Conservation (phyloP, 192 early-diverging fungal genomes). For the Spizellomyces sp. region DNA sequence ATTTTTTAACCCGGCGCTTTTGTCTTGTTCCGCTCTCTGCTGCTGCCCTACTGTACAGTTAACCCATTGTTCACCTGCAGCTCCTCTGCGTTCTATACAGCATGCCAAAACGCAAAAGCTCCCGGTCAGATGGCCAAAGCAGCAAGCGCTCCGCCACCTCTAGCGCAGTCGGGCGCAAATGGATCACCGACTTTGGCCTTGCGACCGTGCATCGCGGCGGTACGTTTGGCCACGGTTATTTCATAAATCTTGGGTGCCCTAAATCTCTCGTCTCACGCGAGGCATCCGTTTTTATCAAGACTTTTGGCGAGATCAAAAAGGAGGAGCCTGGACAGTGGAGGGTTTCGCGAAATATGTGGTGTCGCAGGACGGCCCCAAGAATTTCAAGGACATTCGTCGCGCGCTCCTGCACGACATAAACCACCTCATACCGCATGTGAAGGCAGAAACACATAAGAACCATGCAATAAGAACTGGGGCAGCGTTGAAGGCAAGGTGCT, state of each 20-base stretch:
- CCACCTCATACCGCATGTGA: conserved; percentile 3
- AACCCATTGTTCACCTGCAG: no score
- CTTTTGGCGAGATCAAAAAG: conserved; percentile 2
- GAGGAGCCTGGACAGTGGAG: conserved; percentile 4
- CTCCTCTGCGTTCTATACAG: neutral
- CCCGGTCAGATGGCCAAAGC: neutral
- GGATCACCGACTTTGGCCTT: conserved; percentile 2
- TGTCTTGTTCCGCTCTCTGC: no score
- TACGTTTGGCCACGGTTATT: conserved; percentile 4
- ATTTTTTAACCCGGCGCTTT: no score
- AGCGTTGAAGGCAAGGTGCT: conserved; percentile 4
- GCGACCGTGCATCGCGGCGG: neutral
- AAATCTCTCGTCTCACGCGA: conserved; percentile 1
- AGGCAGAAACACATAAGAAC: conserved; percentile 6
- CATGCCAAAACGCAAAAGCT: conserved; percentile 1
- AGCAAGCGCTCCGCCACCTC: conserved; percentile 6
- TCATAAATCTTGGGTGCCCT: conserved; percentile 4
- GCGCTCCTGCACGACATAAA: neutral
- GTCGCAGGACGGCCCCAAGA: neutral
- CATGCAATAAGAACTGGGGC: conserved; percentile 4
- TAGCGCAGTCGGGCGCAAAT: conserved; percentile 1
- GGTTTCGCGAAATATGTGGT: conserved; percentile 2
- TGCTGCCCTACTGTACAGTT: no score
- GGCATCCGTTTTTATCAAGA: conserved; percentile 2
- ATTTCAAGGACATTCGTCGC: conserved; percentile 1